Evolutionary conservation across 176 grass and related monocot species (phyloP).

Genomic region (Triticum dicoccoides): DNA sequence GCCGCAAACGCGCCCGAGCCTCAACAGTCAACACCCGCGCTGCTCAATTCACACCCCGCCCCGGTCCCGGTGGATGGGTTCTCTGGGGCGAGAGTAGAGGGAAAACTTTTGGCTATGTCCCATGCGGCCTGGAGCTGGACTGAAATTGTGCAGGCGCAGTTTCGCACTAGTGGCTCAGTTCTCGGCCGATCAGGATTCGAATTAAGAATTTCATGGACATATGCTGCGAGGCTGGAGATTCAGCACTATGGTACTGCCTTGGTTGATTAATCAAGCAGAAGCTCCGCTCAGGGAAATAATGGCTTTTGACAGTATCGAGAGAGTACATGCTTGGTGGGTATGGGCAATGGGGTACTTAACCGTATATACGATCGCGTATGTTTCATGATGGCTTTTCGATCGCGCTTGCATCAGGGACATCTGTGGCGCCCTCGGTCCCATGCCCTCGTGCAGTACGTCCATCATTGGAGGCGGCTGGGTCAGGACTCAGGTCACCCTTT

Average conservation of each 20-base stretch:
- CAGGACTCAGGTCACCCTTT: too few relatives aligned
- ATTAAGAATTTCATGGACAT: not conserved
- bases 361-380: too few relatives aligned
- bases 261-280: not conserved
- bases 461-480: too few relatives aligned
- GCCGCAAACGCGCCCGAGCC: not conserved
- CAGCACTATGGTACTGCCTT: not conserved
- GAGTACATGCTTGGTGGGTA: too few relatives aligned
- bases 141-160: not conserved
- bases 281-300: not conserved
- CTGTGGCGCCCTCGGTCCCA: too few relatives aligned
- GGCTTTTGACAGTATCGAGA: not conserved
- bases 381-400: too few relatives aligned
- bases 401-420: too few relatives aligned
- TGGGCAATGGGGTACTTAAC: too few relatives aligned
- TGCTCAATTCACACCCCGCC: not conserved
- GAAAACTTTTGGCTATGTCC: not conserved
- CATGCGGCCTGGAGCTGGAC: not conserved
- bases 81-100: not conserved
- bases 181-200: not conserved
- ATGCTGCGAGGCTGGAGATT: not conserved
- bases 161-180: not conserved
- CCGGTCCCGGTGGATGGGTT: not conserved
- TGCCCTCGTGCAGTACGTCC: too few relatives aligned
- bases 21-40: too few relatives aligned